Conservation (phyloP, 805 yeast genomes). For the Spathaspora boniae region DNA sequence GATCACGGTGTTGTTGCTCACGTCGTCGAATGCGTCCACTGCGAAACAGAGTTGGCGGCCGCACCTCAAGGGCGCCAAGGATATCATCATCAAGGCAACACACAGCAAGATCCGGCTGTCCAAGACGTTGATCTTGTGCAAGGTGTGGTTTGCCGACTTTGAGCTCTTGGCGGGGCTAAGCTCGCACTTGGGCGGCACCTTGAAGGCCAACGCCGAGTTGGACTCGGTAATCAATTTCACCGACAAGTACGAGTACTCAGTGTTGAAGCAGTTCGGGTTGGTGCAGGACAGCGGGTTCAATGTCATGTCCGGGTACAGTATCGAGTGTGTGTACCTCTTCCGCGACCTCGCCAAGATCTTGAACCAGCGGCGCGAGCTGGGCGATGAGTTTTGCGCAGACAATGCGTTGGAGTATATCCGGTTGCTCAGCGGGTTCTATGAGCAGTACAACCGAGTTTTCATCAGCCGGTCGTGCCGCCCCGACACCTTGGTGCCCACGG, state of each 20-base stretch:
- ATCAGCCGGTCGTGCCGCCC: constrained; percentile 7
- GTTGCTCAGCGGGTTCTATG: constrained; percentile 11
- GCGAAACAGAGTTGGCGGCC: constrained; percentile 59
- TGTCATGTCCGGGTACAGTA: constrained; percentile 46
- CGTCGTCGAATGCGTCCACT: constrained; percentile 57
- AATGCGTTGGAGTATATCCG: constrained; percentile 11
- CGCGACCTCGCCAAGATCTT: constrained; percentile 40
- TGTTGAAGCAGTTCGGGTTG: constrained; percentile 39
- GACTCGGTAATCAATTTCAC: constrained; percentile 22
- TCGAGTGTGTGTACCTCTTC: constrained; percentile 30
- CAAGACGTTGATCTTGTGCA: constrained; percentile 49
- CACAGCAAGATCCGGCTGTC: constrained; percentile 24
- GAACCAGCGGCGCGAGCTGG: constrained; percentile 19
- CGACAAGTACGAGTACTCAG: constrained; percentile 27
- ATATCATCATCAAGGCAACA: constrained; percentile 44
- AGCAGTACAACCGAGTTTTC: constrained; percentile 7
- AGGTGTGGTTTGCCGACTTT: constrained; percentile 53
- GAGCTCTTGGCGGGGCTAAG: constrained; percentile 56
- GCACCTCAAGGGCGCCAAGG: constrained; percentile 63
- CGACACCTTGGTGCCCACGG: background rate
- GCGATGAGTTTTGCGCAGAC: constrained; percentile 7
- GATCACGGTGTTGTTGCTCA: constrained; percentile 60
- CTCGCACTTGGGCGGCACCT: constrained; percentile 56
- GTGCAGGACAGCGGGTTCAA: constrained; percentile 45
- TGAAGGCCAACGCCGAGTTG: constrained; percentile 46